phyloP scores from a whole-genome alignment of 371 early-diverging fungal species.

The Parasitella parasitica region DNA sequence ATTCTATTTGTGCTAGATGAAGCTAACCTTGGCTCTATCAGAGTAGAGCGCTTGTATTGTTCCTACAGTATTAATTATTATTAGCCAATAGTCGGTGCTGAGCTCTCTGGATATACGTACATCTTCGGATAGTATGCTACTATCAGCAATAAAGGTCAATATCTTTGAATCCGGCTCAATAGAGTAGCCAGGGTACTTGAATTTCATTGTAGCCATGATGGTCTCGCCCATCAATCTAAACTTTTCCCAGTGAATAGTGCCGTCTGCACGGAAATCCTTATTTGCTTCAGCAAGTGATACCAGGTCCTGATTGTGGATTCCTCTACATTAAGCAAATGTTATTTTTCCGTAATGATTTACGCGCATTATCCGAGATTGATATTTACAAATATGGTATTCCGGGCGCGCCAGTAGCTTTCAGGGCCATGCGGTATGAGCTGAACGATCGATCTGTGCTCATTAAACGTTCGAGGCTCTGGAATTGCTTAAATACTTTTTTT shows the following conservation, averaged over 20 bases:
- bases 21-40: constrained; percentile 31
- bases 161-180: constrained; percentile 38
- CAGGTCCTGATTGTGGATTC: constrained; percentile 58
- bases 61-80: constrained; percentile 20
- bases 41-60: constrained; percentile 36
- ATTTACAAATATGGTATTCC: constrained; percentile 63
- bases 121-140: constrained; percentile 44
- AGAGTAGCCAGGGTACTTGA: constrained; percentile 39
- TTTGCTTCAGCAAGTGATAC: constrained; percentile 61
- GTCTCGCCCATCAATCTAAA: constrained; percentile 60
- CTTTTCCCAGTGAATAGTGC: constrained; percentile 64
- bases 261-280: constrained; percentile 55
- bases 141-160: constrained; percentile 41
- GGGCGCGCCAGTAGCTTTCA: constrained; percentile 53
- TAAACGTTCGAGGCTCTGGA: constrained; percentile 60
- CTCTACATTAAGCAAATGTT: constrained; percentile 22
- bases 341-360: no score
- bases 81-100: no score
- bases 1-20: constrained; percentile 25
- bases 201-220: constrained; percentile 48
- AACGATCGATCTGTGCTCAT: constrained; percentile 69
- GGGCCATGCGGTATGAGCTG: constrained; percentile 60
- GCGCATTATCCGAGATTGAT: neutral
- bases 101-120: constrained; percentile 18
- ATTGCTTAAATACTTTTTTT: constrained; percentile 54